Evolutionary conservation across 768 basidiomycete genomes (phyloP), one percentile per base, ranked within the genome.

Genomic region (Phlebiopsis gigantea): DNA sequence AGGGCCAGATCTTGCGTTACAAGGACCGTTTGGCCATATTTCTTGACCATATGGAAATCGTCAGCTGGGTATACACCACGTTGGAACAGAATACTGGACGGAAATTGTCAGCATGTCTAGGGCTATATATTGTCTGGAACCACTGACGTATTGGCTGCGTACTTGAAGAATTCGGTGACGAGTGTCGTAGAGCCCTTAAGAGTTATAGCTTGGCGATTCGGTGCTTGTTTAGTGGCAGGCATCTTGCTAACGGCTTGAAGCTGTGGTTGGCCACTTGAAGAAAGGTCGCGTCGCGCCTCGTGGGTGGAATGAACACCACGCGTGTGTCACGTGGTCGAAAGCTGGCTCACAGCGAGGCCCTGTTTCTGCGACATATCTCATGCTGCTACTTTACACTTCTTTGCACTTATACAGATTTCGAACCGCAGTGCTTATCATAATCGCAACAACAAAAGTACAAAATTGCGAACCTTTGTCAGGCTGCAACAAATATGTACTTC

Each of bases 1-100:
- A 99, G 75, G 3, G 89, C 88, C 46, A 94, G 84, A 63, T 99
- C 96, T 62, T 94, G 89, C 0, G 95, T 97, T 6, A 98, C 88
- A 24, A 98, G 79, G 52, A 99, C 90, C 0, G 93, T 94, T 67
- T 98, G 87, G 0, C 97, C 96, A 63, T 98, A 99, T 71, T 98
- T 99, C 72, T 98, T 99, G 58, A 99, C 96, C 92, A 97, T 95
- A 68, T 93, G 89, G 69, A 99, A 99, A 75, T 99, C 97, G 71
- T 98, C 97, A 0, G 92, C 87, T 2, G 97, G 97, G 69, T 98
- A 99, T 19, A 99, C 90, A 57, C 93, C 93, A 44, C 97, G 81
- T 74, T 98, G 95, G 73, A 96, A 99, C 53, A 99, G 76, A 65
- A 98, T 96, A 15, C 93, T 97, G 68, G 19, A 26, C 19, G 50